Evolutionary conservation across 257 asterid genomes (phyloP).

Genomic region (Leptodermis oblonga): DNA sequence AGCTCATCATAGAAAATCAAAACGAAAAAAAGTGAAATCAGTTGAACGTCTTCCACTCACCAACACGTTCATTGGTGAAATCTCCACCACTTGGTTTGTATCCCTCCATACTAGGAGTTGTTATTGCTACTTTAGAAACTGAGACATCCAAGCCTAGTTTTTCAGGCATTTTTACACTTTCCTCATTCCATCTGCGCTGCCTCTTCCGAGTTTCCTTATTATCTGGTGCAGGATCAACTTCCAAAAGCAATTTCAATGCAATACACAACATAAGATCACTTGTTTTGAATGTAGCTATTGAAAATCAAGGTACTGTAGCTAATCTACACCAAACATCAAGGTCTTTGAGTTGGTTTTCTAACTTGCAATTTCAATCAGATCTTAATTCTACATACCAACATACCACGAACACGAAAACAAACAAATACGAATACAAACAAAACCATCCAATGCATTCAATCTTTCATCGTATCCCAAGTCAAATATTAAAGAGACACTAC

Average conservation of each 20-base stretch:
- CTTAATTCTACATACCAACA: neutral
- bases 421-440: neutral
- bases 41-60: constrained; percentile 18
- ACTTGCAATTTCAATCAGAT: neutral
- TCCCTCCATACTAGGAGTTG: constrained; percentile 4
- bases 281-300: neutral
- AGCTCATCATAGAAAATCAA: neutral
- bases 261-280: constrained; percentile 6
- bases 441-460: neutral
- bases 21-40: neutral
- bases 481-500: neutral
- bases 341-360: neutral
- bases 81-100: constrained; percentile 12
- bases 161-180: constrained; percentile 19
- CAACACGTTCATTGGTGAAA: constrained; percentile 29
- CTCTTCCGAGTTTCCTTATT: constrained; percentile 32
- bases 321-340: neutral
- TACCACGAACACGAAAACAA: neutral
- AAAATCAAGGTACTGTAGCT: neutral
- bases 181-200: constrained; percentile 36
- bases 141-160: constrained; percentile 19
- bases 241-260: constrained; percentile 2
- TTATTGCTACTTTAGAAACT: constrained; percentile 5
- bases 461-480: neutral
- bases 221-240: constrained; percentile 21